These are phyloP conservation scores for Apophysomyces variabilis DNA, from an alignment of 371 early-diverging fungal species.

Conservation along the genomic window DNA sequence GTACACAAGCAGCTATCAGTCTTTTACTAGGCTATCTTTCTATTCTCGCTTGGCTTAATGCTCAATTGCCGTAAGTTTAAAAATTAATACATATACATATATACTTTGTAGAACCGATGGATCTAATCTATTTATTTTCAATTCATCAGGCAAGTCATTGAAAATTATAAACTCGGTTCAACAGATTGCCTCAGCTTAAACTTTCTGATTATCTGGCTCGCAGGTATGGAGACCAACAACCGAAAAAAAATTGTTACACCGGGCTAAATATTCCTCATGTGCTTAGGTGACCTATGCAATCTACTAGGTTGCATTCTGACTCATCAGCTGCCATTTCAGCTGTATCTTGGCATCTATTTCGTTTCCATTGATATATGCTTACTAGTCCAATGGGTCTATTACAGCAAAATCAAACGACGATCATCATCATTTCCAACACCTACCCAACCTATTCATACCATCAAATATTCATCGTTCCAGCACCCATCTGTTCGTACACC, in stretches of 20 bases:
- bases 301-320: slow-evolving; percentile 73
- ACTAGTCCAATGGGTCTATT: slow-evolving; percentile 44
- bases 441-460: not conserved
- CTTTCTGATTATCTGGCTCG: slow-evolving; percentile 71
- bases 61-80: slow-evolving; percentile 71
- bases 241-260: not conserved
- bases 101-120: too few relatives aligned
- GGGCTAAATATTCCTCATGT: slow-evolving; percentile 8
- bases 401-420: slow-evolving; percentile 28
- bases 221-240: slow-evolving; percentile 42
- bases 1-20: slow-evolving; percentile 37
- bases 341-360: slow-evolving; percentile 54
- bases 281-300: slow-evolving; percentile 70
- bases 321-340: slow-evolving; percentile 76
- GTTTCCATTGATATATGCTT: slow-evolving; percentile 47
- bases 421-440: not conserved
- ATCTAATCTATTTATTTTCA: not conserved
- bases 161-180: slow-evolving; percentile 58
- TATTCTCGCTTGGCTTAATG: slow-evolving; percentile 72
- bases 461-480: slow-evolving; percentile 29
- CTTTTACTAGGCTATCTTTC: slow-evolving; percentile 62
- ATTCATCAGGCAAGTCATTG: slow-evolving; percentile 53
- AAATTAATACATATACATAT: not conserved
- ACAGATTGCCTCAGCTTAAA: slow-evolving; percentile 58
- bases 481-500: slow-evolving; percentile 45